phyloP scores from a whole-genome alignment of 176 grass and related monocot species.

The Themeda triandra region DNA sequence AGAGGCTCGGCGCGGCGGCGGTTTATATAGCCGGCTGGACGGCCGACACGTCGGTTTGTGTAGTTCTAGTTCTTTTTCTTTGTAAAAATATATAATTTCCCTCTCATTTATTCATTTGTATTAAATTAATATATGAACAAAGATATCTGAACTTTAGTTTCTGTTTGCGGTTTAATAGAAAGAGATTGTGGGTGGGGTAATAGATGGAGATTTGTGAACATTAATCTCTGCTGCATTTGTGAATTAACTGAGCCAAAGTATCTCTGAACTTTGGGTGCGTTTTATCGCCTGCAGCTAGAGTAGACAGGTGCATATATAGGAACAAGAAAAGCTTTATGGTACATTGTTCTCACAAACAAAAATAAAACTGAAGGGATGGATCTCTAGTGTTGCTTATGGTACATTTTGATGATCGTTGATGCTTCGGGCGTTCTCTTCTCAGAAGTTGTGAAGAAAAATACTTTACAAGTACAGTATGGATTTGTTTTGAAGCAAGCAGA shows the following conservation, averaged over 20 bases:
- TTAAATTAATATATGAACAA: no score
- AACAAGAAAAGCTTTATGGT: no score
- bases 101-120: neutral
- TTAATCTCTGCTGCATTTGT: neutral
- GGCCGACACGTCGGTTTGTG: neutral
- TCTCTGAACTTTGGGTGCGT: neutral
- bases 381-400: neutral
- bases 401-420: no score
- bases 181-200: neutral
- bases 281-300: constrained; percentile 15
- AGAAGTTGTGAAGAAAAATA: no score
- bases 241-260: neutral
- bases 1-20: neutral
- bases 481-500: no score
- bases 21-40: neutral
- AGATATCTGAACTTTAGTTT: no score
- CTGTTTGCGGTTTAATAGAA: neutral
- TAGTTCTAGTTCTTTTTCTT: neutral
- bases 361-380: constrained; percentile 2
- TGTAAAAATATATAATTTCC: neutral
- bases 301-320: neutral
- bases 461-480: no score
- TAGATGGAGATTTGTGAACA: neutral
- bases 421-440: no score
- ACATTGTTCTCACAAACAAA: no score